Percentiles rank a stretch among this genome's conserved stretches.
These are phyloP conservation scores for Linnemannia zychae DNA, from an alignment of 192 early-diverging fungal species.

Conservation along the genomic window DNA sequence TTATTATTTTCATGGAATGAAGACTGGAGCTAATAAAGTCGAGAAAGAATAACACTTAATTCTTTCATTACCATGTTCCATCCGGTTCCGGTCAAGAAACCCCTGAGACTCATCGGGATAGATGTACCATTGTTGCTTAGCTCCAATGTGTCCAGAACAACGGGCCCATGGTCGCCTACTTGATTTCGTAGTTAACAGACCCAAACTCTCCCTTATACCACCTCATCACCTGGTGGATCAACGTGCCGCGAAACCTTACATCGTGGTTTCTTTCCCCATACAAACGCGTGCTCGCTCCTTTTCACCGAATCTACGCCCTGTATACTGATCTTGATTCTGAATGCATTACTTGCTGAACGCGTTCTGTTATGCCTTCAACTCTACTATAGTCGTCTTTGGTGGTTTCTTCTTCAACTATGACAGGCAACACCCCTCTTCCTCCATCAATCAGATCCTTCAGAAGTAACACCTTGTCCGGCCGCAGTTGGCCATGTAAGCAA, in stretches of 20 bases:
- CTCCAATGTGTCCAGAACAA: slow-evolving; percentile 83
- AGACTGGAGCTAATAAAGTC: background rate
- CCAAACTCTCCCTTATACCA: slow-evolving; percentile 67
- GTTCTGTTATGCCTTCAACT: slow-evolving; percentile 26
- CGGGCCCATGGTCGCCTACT: slow-evolving; percentile 69
- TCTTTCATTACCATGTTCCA: slow-evolving; percentile 48
- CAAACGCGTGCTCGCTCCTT: slow-evolving; percentile 48
- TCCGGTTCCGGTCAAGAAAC: slow-evolving; percentile 57
- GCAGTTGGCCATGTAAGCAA: slow-evolving; percentile 65
- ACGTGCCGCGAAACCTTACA: slow-evolving; percentile 79
- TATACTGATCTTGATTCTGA: background rate
- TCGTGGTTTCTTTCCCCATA: slow-evolving; percentile 93
- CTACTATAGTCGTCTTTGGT: slow-evolving; percentile 21
- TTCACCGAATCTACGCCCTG: slow-evolving; percentile 14
- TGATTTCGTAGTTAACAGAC: slow-evolving; percentile 61
- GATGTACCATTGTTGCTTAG: slow-evolving; percentile 60
- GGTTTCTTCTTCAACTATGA: background rate
- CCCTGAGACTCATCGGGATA: slow-evolving; percentile 59
- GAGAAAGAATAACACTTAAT: no score
- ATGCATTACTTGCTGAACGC: background rate
- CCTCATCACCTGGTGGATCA: slow-evolving; percentile 47
- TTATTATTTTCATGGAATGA: background rate
- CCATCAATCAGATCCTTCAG: slow-evolving; percentile 90
- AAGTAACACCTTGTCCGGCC: slow-evolving; percentile 76
- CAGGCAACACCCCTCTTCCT: slow-evolving; percentile 71